A percentile compares a stretch with the other conserved stretches of the same genome.
Conservation (phyloP, 2,329 filamentous ascomycete genomes). For the Colletotrichum aenigma region DNA sequence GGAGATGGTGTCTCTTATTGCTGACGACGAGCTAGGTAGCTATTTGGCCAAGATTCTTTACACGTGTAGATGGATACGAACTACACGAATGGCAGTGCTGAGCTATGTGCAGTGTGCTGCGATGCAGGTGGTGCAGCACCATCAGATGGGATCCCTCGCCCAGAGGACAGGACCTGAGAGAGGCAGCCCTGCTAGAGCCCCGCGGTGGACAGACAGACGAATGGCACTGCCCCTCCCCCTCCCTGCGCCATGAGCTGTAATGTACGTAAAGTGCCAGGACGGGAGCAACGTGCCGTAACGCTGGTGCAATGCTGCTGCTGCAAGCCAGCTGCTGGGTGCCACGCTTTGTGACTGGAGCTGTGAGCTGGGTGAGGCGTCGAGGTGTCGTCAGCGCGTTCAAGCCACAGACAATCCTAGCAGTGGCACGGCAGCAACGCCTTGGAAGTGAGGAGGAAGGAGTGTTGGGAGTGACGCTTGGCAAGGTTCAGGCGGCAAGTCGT, state of each 20-base stretch:
- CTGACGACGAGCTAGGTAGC: not conserved
- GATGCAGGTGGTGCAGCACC: not conserved
- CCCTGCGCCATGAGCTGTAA: not conserved
- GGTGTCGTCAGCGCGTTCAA: slow-evolving; percentile 14
- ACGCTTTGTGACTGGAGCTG: not conserved
- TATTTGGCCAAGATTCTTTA: not conserved
- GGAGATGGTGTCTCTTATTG: not conserved
- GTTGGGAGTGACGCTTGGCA: not conserved
- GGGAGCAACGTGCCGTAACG: not conserved
- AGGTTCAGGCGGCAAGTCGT: not conserved
- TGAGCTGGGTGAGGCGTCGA: not conserved
- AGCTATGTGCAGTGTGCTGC: not conserved
- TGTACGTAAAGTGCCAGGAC: not conserved
- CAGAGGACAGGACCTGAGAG: not conserved
- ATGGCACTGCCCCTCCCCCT: slow-evolving; percentile 8
- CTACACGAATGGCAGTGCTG: not conserved
- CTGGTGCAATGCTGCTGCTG: not conserved
- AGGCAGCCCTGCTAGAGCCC: not conserved
- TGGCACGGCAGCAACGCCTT: not conserved
- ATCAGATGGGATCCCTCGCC: not conserved
- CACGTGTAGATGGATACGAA: not conserved
- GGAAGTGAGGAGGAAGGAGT: not conserved
- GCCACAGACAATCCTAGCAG: not conserved
- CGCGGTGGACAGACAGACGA: not conserved
- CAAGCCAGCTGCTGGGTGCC: not conserved